phyloP scores from a whole-genome alignment of 768 basidiomycete genomes.

The Candolleomyces aberdarensis region DNA sequence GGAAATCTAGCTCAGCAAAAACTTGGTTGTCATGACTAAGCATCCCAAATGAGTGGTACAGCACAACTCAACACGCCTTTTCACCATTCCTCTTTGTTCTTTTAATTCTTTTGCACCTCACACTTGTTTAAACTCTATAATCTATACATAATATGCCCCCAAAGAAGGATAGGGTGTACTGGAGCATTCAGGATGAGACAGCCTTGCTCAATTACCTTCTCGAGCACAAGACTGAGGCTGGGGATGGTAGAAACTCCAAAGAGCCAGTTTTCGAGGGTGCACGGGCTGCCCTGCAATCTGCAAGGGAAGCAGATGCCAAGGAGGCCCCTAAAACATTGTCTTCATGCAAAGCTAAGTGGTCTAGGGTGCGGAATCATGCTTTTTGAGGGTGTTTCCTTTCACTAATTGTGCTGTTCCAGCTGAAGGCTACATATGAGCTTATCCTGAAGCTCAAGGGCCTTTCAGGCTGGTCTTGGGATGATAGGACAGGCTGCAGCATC shows the following conservation, averaged over 20 bases:
- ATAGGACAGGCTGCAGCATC: conserved; percentile 5
- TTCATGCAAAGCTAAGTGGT: conserved; percentile 14
- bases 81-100: too few relatives aligned
- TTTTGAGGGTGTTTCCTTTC: neutral
- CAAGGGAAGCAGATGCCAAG: neutral
- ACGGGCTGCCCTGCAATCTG: too few relatives aligned
- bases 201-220: conserved; percentile 15
- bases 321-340: conserved; percentile 12
- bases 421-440: conserved; percentile 10
- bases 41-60: too few relatives aligned
- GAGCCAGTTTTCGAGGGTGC: conserved; percentile 10
- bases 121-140: too few relatives aligned
- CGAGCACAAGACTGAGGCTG: conserved; percentile 21
- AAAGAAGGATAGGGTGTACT: neutral
- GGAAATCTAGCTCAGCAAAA: too few relatives aligned
- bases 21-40: too few relatives aligned
- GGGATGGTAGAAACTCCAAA: conserved; percentile 22
- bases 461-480: conserved; percentile 9
- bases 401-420: conserved; percentile 3
- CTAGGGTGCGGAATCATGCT: conserved; percentile 7
- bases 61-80: too few relatives aligned
- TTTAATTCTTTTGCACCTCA: too few relatives aligned
- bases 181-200: conserved; percentile 15
- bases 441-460: neutral
- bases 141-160: neutral